phyloP scores from a whole-genome alignment of 2,329 filamentous ascomycete genomes.

The Stagonosporopsis rhizophila region DNA sequence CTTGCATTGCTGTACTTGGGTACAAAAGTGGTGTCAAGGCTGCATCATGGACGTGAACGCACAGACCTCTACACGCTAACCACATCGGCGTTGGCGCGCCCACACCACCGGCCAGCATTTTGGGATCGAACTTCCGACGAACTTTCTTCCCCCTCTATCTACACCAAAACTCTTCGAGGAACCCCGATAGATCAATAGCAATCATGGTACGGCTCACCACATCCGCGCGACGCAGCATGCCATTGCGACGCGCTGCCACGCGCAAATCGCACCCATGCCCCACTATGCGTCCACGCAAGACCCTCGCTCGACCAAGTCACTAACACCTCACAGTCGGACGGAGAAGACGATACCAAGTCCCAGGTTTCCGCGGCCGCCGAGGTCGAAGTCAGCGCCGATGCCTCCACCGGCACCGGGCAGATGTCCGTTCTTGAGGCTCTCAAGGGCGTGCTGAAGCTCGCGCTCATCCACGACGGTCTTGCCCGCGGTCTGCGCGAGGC shows the following conservation, averaged over 20 bases:
- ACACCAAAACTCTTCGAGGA: constrained; percentile 53
- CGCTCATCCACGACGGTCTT: constrained; percentile 99
- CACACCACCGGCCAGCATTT: constrained; percentile 7
- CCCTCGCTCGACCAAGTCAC: constrained; percentile 25
- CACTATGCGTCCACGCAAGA: constrained; percentile 6
- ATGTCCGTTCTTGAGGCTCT: constrained; percentile 99
- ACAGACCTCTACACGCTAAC: constrained; percentile 10
- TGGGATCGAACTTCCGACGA: constrained; percentile 19
- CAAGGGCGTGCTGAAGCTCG: constrained; percentile 98
- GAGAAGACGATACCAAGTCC: constrained; percentile 99
- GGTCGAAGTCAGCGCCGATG: constrained; percentile 95
- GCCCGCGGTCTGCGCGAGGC: constrained; percentile 98
- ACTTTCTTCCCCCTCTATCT: constrained; percentile 25
- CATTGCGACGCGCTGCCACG: neutral
- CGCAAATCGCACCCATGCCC: constrained; percentile 5
- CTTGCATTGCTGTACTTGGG: neutral
- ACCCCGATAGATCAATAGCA: constrained; percentile 50
- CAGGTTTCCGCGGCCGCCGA: constrained; percentile 79
- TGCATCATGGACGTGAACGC: neutral
- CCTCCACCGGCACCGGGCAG: constrained; percentile 77
- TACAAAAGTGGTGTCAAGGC: neutral
- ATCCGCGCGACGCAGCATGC: constrained; percentile 4
- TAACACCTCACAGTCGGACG: constrained; percentile 79
- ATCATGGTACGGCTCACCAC: constrained; percentile 49
- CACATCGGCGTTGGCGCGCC: neutral